These are phyloP conservation scores for Spathaspora girioi DNA, from an alignment of 805 yeast species.

Conservation along the genomic window DNA sequence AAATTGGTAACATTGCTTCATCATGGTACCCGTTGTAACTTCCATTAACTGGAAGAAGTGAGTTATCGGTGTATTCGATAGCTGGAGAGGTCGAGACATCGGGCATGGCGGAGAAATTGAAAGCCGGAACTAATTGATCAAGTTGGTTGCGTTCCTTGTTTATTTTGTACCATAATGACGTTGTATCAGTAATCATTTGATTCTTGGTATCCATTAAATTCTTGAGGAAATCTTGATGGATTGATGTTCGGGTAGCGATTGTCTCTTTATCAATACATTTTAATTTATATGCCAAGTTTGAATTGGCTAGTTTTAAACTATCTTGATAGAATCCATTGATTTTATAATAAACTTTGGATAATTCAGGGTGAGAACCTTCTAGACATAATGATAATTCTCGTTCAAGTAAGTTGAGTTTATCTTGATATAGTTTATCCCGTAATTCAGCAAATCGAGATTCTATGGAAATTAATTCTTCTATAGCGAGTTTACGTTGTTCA, in stretches of 20 bases:
- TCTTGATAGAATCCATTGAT: slow-evolving; percentile 73
- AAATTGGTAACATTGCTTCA: slow-evolving; percentile 14
- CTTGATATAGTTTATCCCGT: slow-evolving; percentile 81
- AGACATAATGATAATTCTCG: slow-evolving; percentile 84
- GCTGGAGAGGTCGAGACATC: slow-evolving; percentile 15
- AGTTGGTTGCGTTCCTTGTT: slow-evolving; percentile 82
- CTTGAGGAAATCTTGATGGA: slow-evolving; percentile 81
- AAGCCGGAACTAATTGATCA: slow-evolving; percentile 62
- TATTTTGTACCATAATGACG: slow-evolving; percentile 87
- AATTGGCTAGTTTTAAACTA: slow-evolving; percentile 47
- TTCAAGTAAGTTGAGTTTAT: slow-evolving; percentile 70
- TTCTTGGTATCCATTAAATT: slow-evolving; percentile 63
- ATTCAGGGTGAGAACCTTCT: slow-evolving; percentile 89
- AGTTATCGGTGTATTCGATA: not conserved
- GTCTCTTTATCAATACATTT: slow-evolving; percentile 80
- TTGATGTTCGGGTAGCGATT: slow-evolving; percentile 67
- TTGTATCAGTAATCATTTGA: slow-evolving; percentile 64
- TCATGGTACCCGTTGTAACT: not conserved
- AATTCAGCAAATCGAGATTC: slow-evolving; percentile 84
- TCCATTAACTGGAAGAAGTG: slow-evolving; percentile 15
- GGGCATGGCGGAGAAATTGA: slow-evolving; percentile 44
- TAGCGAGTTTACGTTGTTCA: slow-evolving; percentile 55
- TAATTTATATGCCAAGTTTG: slow-evolving; percentile 54
- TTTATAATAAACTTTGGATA: slow-evolving; percentile 64
- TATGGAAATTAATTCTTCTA: slow-evolving; percentile 70